Base-by-base conservation (phyloP, 345 rosid species). In the Firmiana major region DNA sequence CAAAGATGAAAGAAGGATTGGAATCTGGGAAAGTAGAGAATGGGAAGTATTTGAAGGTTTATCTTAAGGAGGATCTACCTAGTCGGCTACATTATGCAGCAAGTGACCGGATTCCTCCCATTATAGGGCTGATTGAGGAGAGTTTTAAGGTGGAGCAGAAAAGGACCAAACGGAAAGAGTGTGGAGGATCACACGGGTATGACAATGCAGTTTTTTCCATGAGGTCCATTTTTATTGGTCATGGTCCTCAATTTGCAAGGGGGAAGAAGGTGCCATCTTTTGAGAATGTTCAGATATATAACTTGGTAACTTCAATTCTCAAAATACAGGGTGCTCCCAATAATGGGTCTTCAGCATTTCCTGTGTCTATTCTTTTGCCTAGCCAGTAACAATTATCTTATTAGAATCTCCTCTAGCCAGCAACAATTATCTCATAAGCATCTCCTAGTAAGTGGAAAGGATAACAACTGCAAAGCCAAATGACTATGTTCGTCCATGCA, bases 101-200 rank as follows among this genome's bases (percentile, higher is more conserved):
- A 0, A 95, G 89, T 79, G 88, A 92, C 9, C 83, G 97, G n/a
- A 93, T 95, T 72, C 87, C 98, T 0, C 97, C 98, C 0, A 89
- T 95, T 6, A 83, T 95, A 38, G 98, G 98, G 65, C 67, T 93
- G 77, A 58, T 93, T 0, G 97, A 86, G 19, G 99, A 95, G 73
- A 94, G 97, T 0, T 93, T 71, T 77, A 92, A 85, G 87, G 97
- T 95, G 74, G 97, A 90, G 83, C 93, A 85, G 84, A 89, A 83
- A 85, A 80, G 80, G 60, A 86, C 82, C 17, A 72, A 81, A 34
- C 82, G 57, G 6, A 85, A 88, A 63, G 99, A 95, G 66, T 95
- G 99, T 58, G 97, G 97, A 40, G 99, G 99, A 76, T 89, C 92
- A 9, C 99, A 95, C 19, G 98, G 99, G 8, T 95, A 95, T 82